phyloP scores from a whole-genome alignment of 495 filamentous ascomycete genomes.

The Daldinia grandis region DNA sequence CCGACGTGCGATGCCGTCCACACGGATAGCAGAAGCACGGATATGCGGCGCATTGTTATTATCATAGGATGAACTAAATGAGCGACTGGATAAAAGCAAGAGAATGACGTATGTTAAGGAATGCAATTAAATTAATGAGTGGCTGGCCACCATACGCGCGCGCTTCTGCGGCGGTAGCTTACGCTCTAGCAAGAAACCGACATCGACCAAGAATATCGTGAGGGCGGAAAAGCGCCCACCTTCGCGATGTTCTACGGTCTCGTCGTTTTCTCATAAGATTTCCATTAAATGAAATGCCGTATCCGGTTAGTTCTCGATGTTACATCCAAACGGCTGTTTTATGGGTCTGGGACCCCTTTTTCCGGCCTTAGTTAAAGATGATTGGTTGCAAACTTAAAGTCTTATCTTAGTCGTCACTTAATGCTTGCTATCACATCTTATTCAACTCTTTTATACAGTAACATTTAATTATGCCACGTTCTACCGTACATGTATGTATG shows the following conservation, averaged over 20 bases:
- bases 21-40: slow-evolving; percentile 23
- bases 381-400: neutral
- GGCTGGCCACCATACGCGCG: slow-evolving; percentile 6
- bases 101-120: neutral
- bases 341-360: slow-evolving; percentile 1
- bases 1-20: slow-evolving; percentile 31
- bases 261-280: slow-evolving; percentile 27
- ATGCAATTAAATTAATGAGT: slow-evolving; percentile 5
- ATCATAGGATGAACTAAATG: too few species aligned
- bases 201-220: slow-evolving; percentile 26
- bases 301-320: slow-evolving; percentile 28
- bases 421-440: neutral
- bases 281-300: slow-evolving; percentile 32
- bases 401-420: neutral
- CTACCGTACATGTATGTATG: neutral
- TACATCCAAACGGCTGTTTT: slow-evolving; percentile 7
- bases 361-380: neutral
- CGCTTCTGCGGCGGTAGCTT: slow-evolving; percentile 27
- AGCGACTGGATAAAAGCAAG: slow-evolving; percentile 8
- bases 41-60: slow-evolving; percentile 26
- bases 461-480: neutral
- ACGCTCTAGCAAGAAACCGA: slow-evolving; percentile 14
- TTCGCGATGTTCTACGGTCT: slow-evolving; percentile 21
- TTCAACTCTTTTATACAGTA: neutral
- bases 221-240: neutral